Conservation (phyloP, 164 flowering plant genomes). For the Kalanchoe fedtschenkoi region DNA sequence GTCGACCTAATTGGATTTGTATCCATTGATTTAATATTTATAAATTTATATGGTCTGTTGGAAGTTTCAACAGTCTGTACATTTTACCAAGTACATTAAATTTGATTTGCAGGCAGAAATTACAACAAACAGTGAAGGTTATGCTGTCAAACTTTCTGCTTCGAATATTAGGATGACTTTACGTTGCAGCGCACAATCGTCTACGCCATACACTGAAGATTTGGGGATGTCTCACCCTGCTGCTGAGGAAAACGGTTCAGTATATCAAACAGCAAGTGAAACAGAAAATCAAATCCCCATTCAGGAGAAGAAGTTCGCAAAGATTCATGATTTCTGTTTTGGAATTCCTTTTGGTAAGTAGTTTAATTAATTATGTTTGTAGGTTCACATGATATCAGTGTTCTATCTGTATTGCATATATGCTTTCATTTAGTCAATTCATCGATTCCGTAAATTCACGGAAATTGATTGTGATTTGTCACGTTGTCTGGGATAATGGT, state of each 20-base stretch:
- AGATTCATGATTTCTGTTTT: slow-evolving; percentile 85
- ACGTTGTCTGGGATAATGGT: no score
- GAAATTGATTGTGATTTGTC: no score
- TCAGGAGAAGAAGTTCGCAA: slow-evolving; percentile 42
- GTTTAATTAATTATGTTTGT: no score
- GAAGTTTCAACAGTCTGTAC: no score
- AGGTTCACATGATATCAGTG: no score
- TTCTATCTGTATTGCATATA: no score
- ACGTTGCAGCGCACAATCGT: slow-evolving; percentile 23
- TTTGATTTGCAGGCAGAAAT: background rate
- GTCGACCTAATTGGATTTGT: no score
- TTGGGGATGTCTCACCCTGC: slow-evolving; percentile 16
- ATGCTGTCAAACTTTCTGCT: slow-evolving; percentile 1
- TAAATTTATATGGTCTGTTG: no score
- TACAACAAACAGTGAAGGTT: background rate
- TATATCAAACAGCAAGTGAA: slow-evolving; percentile 16
- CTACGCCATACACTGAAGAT: slow-evolving; percentile 21
- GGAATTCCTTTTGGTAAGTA: slow-evolving; percentile 86
- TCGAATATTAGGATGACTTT: slow-evolving; percentile 9
- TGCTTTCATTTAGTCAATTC: no score
- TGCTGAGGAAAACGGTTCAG: slow-evolving; percentile 18
- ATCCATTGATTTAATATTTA: no score
- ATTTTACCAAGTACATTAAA: background rate
- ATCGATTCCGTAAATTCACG: no score
- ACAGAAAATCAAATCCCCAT: slow-evolving; percentile 13